phyloP scores from a whole-genome alignment of 163 green algal species.

The Trebouxia gelatinosa region DNA sequence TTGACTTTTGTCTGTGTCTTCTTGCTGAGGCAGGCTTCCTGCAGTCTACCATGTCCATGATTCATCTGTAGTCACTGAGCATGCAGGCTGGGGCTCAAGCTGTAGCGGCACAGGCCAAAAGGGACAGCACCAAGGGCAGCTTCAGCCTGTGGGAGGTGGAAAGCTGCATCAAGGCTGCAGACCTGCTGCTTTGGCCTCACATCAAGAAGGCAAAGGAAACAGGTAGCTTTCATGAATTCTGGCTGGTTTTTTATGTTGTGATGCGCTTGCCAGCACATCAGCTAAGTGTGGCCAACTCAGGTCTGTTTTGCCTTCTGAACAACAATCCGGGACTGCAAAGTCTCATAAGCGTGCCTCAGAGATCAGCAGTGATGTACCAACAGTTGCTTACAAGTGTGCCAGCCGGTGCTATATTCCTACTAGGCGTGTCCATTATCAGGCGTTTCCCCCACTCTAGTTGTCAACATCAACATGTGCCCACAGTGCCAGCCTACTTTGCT shows the following conservation, averaged over 20 bases:
- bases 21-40: too few relatives aligned
- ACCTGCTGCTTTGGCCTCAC: slow-evolving; percentile 28
- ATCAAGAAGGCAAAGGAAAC: slow-evolving; percentile 21
- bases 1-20: too few relatives aligned
- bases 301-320: background rate
- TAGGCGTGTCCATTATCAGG: too few relatives aligned
- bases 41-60: too few relatives aligned
- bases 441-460: too few relatives aligned
- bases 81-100: slow-evolving; percentile 5
- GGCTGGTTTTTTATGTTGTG: too few relatives aligned
- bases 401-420: background rate
- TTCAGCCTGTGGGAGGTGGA: slow-evolving; percentile 29
- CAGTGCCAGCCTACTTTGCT: too few relatives aligned
- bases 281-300: background rate
- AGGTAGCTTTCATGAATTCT: background rate
- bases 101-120: slow-evolving; percentile 9
- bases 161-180: slow-evolving; percentile 6
- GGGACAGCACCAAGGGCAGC: background rate
- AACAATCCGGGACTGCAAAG: too few relatives aligned
- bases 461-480: too few relatives aligned
- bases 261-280: background rate
- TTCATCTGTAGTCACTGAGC: too few relatives aligned
- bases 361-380: too few relatives aligned
- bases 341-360: too few relatives aligned
- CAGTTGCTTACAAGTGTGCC: background rate